Evolutionary conservation across 2,329 filamentous ascomycete genomes (phyloP), one percentile per base, ranked within the genome.

Genomic region (Claviceps citrina): DNA sequence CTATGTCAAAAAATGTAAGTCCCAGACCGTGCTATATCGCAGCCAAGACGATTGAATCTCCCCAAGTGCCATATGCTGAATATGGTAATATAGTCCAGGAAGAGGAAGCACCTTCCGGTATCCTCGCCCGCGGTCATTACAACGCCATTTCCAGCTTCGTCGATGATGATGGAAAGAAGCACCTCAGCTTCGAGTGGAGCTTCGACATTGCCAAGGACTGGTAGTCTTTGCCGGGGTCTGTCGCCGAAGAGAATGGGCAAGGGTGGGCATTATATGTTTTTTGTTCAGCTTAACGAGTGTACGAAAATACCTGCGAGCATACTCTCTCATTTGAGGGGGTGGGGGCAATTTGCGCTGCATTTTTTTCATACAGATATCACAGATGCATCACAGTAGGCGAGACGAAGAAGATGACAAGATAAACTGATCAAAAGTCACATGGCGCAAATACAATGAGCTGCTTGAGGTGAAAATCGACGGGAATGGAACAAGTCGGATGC

Each of bases 161-260:
- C 46, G 91, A 98, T 58, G 91, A 98, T 55, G 91, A 98, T 66
- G 81, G 91, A 61, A 78, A 85, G 63, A 79, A 73, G 47, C 87
- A 98, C 63, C 70, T 98, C 47, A 71, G 81, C 58, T 98, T 98
- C 61, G 82, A 93, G 54, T 98, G 91, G 91, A 78, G 80, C 46
- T 96, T 98, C 55, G 83, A 95, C 57, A 94, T 98, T 60, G 73
- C 81, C 65, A 98, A 96, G 74, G 84, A 94, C 59, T 96, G 91
- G 91, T 84, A 78, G 46, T 9, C 15, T 25, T 12, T 5, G 52
- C 24, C 32, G 13, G 12, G 30, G 19, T 20, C 15, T 33, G 22
- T 39, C 30, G 16, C 30, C 10, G 28, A 25, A 33, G 18, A 16
- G 20, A 9, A 18, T 3, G 30, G 12, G 28, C 12, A 16, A 13